Evolutionary conservation across 2,329 filamentous ascomycete species (phyloP).

Genomic region (Myriosclerotinia curreyana): DNA sequence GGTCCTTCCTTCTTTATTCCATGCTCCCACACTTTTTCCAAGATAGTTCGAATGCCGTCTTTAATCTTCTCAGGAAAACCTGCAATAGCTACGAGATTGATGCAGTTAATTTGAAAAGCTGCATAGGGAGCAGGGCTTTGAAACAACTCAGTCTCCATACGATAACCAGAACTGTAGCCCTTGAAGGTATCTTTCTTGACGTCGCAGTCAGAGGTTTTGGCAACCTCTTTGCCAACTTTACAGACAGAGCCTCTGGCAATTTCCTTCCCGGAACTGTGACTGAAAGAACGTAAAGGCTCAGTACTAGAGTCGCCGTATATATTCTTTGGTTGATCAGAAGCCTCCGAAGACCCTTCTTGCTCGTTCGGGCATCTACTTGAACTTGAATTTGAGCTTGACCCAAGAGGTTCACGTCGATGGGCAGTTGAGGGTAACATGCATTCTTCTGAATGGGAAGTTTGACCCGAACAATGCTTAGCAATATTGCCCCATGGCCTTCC

Average conservation of each 20-base stretch:
- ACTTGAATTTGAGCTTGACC: background rate
- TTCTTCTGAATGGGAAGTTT: background rate
- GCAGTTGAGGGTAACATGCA: background rate
- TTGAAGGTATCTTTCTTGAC: background rate
- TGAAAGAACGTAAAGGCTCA: background rate
- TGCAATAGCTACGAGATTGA: background rate
- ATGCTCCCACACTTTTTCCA: background rate
- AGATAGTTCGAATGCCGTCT: constrained; percentile 8
- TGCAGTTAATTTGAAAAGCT: background rate
- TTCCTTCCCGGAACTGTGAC: background rate
- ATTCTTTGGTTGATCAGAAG: background rate
- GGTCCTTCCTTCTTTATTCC: background rate
- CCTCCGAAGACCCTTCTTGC: background rate
- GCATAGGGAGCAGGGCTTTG: background rate
- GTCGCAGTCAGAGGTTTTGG: too few species aligned
- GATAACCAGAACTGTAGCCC: background rate
- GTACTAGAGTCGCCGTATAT: background rate
- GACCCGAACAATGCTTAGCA: background rate
- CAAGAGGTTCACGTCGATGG: background rate
- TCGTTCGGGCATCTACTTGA: background rate
- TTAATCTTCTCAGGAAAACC: background rate
- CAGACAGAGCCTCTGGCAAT: background rate
- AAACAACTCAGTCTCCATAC: constrained; percentile 8
- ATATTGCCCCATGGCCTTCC: too few species aligned
- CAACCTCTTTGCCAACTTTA: too few species aligned